These are phyloP conservation scores for Diaporthe citrichinensis DNA, from an alignment of 2,329 filamentous ascomycete species.

Conservation along the genomic window DNA sequence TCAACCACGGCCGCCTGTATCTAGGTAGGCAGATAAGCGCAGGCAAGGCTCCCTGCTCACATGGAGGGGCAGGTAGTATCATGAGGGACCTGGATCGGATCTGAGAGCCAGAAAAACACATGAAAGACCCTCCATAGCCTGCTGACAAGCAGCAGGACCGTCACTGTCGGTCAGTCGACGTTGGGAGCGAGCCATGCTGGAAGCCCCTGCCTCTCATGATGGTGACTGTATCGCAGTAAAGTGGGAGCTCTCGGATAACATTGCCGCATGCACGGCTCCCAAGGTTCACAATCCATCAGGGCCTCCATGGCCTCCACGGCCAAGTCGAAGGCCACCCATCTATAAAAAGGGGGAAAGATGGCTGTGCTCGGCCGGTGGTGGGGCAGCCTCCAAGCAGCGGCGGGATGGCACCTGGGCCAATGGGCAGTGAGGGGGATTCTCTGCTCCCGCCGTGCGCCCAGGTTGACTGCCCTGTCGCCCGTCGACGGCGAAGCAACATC, in stretches of 20 bases:
- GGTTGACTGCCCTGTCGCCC: conserved; percentile 13
- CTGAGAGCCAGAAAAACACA: neutral
- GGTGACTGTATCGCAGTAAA: neutral
- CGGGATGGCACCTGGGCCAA: neutral
- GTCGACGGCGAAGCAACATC: conserved; percentile 20
- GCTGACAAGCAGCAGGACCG: neutral
- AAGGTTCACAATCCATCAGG: conserved; percentile 3
- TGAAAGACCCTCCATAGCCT: neutral
- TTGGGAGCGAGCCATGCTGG: neutral
- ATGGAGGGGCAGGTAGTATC: neutral
- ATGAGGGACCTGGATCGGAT: neutral
- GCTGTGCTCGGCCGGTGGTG: conserved; percentile 28
- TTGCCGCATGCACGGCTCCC: conserved; percentile 9
- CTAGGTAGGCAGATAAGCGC: neutral
- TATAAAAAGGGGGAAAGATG: conserved; percentile 30
- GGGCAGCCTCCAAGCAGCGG: conserved; percentile 29
- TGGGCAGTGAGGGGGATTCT: conserved; percentile 17
- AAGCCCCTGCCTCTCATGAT: neutral
- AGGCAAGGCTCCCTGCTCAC: neutral
- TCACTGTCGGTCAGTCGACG: neutral
- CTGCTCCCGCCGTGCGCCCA: conserved; percentile 15
- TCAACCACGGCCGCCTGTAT: neutral
- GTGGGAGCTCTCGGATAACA: conserved; percentile 11
- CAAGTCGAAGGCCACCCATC: conserved; percentile 6
- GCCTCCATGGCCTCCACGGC: conserved; percentile 25